phyloP scores from a whole-genome alignment of 192 early-diverging fungal species.

The Backusella psychrophila region DNA sequence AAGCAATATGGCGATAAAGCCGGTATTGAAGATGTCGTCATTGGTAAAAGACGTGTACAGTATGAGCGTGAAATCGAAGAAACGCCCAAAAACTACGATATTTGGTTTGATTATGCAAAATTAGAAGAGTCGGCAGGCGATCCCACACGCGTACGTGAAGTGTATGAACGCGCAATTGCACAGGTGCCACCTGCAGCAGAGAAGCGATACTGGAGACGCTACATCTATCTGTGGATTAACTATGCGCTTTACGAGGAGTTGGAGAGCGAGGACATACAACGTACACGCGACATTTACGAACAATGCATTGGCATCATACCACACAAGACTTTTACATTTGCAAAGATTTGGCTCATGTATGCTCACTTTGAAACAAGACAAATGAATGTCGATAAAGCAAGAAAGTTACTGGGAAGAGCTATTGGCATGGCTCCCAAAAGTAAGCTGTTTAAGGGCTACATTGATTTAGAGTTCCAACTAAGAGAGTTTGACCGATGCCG shows the following conservation, averaged over 20 bases:
- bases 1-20: slow-evolving; percentile 90
- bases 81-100: slow-evolving; percentile 92
- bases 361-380: slow-evolving; percentile 90
- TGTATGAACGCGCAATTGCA: slow-evolving; percentile 95
- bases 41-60: slow-evolving; percentile 82
- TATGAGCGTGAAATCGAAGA: slow-evolving; percentile 76
- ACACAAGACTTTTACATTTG: slow-evolving; percentile 94
- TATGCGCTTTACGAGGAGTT: slow-evolving; percentile 97
- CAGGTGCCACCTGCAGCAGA: slow-evolving; percentile 81
- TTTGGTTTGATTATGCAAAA: slow-evolving; percentile 96
- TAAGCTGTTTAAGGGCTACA: slow-evolving; percentile 93
- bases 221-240: slow-evolving; percentile 99
- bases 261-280: slow-evolving; percentile 72
- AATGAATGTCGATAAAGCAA: slow-evolving; percentile 66
- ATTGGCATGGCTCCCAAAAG: slow-evolving; percentile 91
- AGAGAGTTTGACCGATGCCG: slow-evolving; percentile 95
- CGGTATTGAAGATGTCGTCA: slow-evolving; percentile 90
- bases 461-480: slow-evolving; percentile 90
- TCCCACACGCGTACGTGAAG: slow-evolving; percentile 77
- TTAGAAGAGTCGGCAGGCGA: slow-evolving; percentile 83
- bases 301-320: slow-evolving; percentile 84
- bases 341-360: slow-evolving; percentile 94
- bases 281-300: slow-evolving; percentile 82
- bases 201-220: slow-evolving; percentile 94
- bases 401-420: slow-evolving; percentile 80